Base-by-base conservation (phyloP, 1,284 basidiomycete species). In the Anthracocystis panici-leucophaei region DNA sequence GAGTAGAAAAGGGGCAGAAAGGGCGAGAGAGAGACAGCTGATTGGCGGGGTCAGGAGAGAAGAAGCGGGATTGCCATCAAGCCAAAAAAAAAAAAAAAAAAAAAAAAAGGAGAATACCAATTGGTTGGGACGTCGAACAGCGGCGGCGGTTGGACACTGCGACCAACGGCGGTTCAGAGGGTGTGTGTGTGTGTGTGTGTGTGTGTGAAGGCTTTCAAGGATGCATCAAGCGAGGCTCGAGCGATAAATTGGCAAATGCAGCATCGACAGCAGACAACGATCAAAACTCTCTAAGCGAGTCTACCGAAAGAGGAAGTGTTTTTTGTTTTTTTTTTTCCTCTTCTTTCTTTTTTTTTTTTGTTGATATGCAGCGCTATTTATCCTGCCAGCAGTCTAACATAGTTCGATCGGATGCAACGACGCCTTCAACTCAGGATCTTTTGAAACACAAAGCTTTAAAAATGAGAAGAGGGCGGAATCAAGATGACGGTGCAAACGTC, bases 151-250 rank as follows among this genome's bases (percentile, higher is more conserved):
- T 48, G 27, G 46, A 38, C 35, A 38, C 35, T 16, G 35, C 23
- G 44, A 46, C 3, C 20, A 27, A 49, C 48, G 29, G 48, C 48
- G n/a, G 48, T 9, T 20, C 35, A 38, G 14, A 38, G 7, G 2
- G 46, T 11, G 46, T 48, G 46, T 27, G 29, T 29, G 29, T 7
- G 14, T n/a, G n/a, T n/a, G n/a, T n/a, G n/a, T n/a, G n/a, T n/a
- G n/a, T n/a, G n/a, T n/a, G n/a, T n/a, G n/a, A n/a, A n/a, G n/a
- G n/a, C n/a, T n/a, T n/a, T n/a, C n/a, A n/a, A n/a, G n/a, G n/a
- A n/a, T n/a, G n/a, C n/a, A n/a, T n/a, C n/a, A 46, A 46, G 45
- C 45, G 45, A 46, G 27, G 46, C 46, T 48, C 46, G 44, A 45
- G 46, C 27, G 46, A n/a, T 31, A 5, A 31, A n/a, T 27, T 33